Evolutionary conservation across 2,329 filamentous ascomycete genomes (phyloP), one percentile per base, ranked within the genome.

Genomic region (Dactylellina cionopaga): DNA sequence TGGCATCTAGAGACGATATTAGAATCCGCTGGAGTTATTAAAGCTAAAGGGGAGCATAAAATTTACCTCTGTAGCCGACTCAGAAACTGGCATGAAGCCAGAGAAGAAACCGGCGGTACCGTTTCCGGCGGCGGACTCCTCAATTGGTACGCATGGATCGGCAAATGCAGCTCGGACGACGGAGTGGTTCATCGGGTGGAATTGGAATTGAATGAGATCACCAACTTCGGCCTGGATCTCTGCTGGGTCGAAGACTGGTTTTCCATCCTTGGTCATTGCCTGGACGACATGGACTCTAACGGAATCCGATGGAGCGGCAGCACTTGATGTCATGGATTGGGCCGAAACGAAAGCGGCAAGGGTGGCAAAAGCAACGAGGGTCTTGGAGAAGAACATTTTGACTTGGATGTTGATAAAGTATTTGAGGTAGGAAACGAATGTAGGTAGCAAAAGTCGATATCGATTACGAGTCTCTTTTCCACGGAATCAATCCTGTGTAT

Each of bases 161-260:
- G 89, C 88, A 77, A 93, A 94, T 77, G 84, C 87, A 47, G 90
- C 91, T 83, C 92, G 90, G 13, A 88, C 90, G 66, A 92, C 87
- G 54, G 90, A 92, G 85, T 94, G 91, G 83, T 93, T 93, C 74
- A 75, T 44, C 41, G 75, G 75, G 29, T 76, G 75, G 64, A 76
- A 76, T 52, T 76, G 75, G 65, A 76, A 76, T 25, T 76, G 75
- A 29, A 76, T 58, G 37, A 74, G 52, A 58, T 76, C 75, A 27
- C 75, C 75, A 58, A 76, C 65, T 44, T 41, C 55, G 17, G 75
- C 75, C 62, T 66, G 68, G 55, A 74, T 62, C 59, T 74, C 68
- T 24, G 72, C 68, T 5, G 75, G 75, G 11, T 43, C 72, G 49
- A 76, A 76, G n/a, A 64, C 66, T 29, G 58, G 66, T 19, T 51